Percentiles rank a stretch among this genome's conserved stretches.
phyloP scores from a whole-genome alignment of 1,284 basidiomycete genomes.

The Puccinia coronata region DNA sequence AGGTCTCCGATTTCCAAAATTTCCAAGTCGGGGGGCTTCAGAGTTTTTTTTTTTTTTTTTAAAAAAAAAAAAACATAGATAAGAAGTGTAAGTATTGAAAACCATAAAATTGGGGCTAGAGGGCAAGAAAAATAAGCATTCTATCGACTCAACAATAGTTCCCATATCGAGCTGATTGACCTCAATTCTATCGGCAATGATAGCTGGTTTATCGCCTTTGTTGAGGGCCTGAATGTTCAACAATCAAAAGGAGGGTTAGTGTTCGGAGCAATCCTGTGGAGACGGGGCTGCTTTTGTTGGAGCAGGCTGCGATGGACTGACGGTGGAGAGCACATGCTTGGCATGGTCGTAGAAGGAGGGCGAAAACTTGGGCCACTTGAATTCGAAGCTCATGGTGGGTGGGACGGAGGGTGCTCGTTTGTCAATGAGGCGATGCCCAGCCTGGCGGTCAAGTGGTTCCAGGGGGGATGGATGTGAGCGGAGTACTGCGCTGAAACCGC shows the following conservation, averaged over 20 bases:
- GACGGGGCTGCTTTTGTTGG: neutral
- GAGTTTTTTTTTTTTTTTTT: too few species aligned
- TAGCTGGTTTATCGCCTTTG: constrained; percentile 94
- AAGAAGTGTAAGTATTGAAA: neutral
- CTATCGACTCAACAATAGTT: constrained; percentile 70
- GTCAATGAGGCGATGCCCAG: neutral
- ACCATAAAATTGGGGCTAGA: neutral
- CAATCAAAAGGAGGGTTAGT: too few species aligned
- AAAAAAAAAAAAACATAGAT: constrained; percentile 17
- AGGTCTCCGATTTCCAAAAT: constrained; percentile 97
- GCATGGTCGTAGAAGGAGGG: constrained; percentile 91
- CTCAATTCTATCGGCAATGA: constrained; percentile 95
- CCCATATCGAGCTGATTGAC: constrained; percentile 99
- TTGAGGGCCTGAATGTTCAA: constrained; percentile 88
- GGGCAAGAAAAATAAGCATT: neutral
- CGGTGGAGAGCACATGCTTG: constrained; percentile 81
- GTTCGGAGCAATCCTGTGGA: neutral
- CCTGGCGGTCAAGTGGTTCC: neutral
- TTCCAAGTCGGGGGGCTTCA: constrained; percentile 96
- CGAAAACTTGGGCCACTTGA: constrained; percentile 96
- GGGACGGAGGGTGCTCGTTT: too few species aligned
- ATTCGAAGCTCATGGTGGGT: constrained; percentile 83
- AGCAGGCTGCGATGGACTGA: constrained; percentile 32
- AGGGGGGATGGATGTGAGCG: neutral
- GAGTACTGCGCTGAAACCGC: too few species aligned